Base-by-base conservation (phyloP, 192 early-diverging fungal species). In the Rhizophagus prolifer region DNA sequence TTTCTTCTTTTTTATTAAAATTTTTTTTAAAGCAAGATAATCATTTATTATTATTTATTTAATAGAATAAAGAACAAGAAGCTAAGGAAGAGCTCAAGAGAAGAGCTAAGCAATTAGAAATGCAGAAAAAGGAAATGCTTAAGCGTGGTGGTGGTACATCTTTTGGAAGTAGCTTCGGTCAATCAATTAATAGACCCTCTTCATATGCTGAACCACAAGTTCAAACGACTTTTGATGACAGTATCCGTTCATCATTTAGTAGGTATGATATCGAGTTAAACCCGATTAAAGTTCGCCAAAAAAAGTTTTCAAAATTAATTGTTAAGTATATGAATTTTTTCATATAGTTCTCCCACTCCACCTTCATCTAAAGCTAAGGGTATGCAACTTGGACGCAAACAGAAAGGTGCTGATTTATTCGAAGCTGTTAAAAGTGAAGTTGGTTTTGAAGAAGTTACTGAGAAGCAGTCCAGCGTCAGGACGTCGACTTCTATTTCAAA, bases 61-160 rank as follows among this genome's bases (percentile, higher is more conserved):
- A 21, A n/a, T 41, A 89, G 90, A 95, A 94, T 82, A 97, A 98
- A 83, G 96, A 99, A 80, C 93, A 91, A 74, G 95, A 99, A 81
- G 97, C 97, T 6, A 98, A 96, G 86, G 94, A 97, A 79, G 96
- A 97, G 78, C 90, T 96, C 72, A 97, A 96, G 80, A 86, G 95
- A 74, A 91, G 94, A 63, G 96, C 96, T 41, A 93, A 94, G 81
- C 85, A 92, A 80, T 89, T 98, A 82, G 97, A 99, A 30, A 84
- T 93, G 84, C 95, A 98, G 81, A 90, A 92, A 70, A 89, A 91
- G 65, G 94, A 97, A 80, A 89, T 90, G 31, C 85, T 84, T 7
- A 91, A 88, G 76, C 83, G 86, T 44, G 84, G 84, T 73, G 86
- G 87, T 25, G 89, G 91, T 14, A 87, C 85, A 76, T 82, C 84